Base-by-base conservation (phyloP, 345 rosid genomes). In the Citrus australasica region DNA sequence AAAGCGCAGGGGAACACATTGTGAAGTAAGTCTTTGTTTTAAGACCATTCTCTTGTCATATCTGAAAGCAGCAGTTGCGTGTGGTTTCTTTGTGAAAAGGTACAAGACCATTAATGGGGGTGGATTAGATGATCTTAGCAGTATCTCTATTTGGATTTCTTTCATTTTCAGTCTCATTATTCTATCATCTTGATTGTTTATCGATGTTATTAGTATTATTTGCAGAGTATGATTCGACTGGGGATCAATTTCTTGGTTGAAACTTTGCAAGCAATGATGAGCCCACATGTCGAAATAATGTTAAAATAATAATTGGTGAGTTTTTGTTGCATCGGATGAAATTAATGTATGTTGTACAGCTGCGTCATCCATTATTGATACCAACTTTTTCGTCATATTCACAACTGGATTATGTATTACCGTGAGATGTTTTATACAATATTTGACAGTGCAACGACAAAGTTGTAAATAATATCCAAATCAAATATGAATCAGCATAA, bases 241-340 rank as follows among this genome's bases (percentile, higher is more conserved):
- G 9, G 11, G n/a, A 33, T 51, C 58, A 66, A 38, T 38, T 66
- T 67, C 5, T n/a, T 19, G 48, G 9, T 48, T 67, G 51, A 53
- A 81, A 67, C 46, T 53, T 6, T 70, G 79, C 38, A 63, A 67
- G 77, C 76, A 80, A 78, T 61, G 64, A 80, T 17, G 80, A 75
- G 75, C 72, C 78, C 82, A 78, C 85, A 56, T 75, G 83, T 80
- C 82, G 28, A 37, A 14, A 71, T 38, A 71, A 59, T 64, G 62
- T 64, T 68, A 51, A 76, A 76, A 42, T 24, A 70, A 53, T 13
- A 46, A 46, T 42, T 11, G 16, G 51, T 42, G 51, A 4, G 51
- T 13, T 46, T 11, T 10, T 46, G 51, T 46, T 13, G 51, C 51
- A 46, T 46, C 5, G 51, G 51, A 13, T 3, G 5, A 13, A 11